Conservation (phyloP, 2,329 filamentous ascomycete species). For the Lecanicillium sp. region DNA sequence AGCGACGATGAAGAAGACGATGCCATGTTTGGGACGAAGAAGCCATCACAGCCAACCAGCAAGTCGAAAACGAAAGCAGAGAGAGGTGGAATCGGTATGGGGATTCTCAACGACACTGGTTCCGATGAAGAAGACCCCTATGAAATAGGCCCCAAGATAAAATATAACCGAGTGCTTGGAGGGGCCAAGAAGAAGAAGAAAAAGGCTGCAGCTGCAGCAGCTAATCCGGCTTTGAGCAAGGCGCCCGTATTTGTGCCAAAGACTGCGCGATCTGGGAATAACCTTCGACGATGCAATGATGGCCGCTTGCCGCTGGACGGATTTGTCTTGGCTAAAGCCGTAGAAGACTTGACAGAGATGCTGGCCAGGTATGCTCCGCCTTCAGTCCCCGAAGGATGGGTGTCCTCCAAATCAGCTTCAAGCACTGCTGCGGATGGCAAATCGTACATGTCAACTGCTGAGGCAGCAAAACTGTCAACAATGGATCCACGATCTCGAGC, state of each 20-base stretch:
- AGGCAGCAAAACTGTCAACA: constrained; percentile 68
- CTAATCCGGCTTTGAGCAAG: constrained; percentile 55
- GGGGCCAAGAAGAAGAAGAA: constrained; percentile 74
- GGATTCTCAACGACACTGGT: constrained; percentile 82
- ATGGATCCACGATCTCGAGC: constrained; percentile 72
- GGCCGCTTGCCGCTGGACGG: constrained; percentile 72
- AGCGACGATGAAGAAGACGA: constrained; percentile 38
- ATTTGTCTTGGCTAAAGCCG: constrained; percentile 60
- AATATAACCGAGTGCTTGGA: constrained; percentile 74
- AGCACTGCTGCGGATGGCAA: constrained; percentile 4
- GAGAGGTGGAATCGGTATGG: constrained; percentile 72
- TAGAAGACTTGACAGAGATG: constrained; percentile 26
- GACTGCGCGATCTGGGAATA: constrained; percentile 19
- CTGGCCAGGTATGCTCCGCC: constrained; percentile 50
- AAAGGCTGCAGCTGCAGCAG: constrained; percentile 34
- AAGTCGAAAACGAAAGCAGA: constrained; percentile 44
- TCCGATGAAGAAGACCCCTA: constrained; percentile 96
- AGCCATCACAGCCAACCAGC: constrained; percentile 14
- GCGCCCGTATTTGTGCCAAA: constrained; percentile 72
- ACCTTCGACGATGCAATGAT: constrained; percentile 64
- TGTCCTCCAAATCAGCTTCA: constrained; percentile 41
- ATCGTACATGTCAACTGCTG: constrained; percentile 59
- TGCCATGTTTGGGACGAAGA: constrained; percentile 12
- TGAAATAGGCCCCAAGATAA: constrained; percentile 82
- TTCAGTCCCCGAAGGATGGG: constrained; percentile 66